Evolutionary conservation across 2,329 filamentous ascomycete genomes (phyloP).

Genomic region (Fusarium albosuccineum): DNA sequence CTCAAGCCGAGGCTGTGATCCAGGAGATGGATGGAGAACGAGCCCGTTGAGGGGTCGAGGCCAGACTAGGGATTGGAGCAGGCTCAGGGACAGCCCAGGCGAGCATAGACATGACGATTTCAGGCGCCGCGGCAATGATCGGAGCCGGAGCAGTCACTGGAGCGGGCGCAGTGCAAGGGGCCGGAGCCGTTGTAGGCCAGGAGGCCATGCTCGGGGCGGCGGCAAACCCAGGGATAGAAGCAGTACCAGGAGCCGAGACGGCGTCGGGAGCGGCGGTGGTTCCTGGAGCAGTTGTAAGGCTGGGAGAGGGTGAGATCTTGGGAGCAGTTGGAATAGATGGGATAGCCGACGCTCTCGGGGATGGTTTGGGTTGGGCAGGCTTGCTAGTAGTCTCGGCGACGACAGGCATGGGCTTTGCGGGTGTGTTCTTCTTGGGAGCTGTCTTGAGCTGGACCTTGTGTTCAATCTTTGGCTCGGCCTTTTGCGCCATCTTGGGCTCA

Average conservation of each 20-base stretch:
- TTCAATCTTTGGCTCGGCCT: not conserved
- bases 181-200: slow-evolving; percentile 14
- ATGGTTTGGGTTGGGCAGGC: not conserved
- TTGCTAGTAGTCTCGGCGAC: not conserved
- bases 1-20: slow-evolving; percentile 20
- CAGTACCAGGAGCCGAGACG: not conserved
- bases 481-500: not conserved
- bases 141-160: slow-evolving; percentile 27
- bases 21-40: slow-evolving; percentile 20
- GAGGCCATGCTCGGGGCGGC: not conserved
- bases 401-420: not conserved
- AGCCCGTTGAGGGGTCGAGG: slow-evolving; percentile 14
- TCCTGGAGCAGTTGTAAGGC: not conserved
- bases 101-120: slow-evolving; percentile 27
- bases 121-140: slow-evolving; percentile 16
- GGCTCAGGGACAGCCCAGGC: slow-evolving; percentile 19
- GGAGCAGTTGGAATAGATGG: not conserved
- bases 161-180: slow-evolving; percentile 21
- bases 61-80: slow-evolving; percentile 25
- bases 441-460: not conserved
- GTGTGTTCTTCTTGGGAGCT: not conserved
- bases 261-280: not conserved
- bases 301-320: not conserved
- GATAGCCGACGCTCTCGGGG: not conserved
- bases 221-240: not conserved